A percentile compares a stretch with the other conserved stretches of the same genome.
Conservation (phyloP, 1,284 basidiomycete genomes). For the Rhodotorula mucilaginosa region DNA sequence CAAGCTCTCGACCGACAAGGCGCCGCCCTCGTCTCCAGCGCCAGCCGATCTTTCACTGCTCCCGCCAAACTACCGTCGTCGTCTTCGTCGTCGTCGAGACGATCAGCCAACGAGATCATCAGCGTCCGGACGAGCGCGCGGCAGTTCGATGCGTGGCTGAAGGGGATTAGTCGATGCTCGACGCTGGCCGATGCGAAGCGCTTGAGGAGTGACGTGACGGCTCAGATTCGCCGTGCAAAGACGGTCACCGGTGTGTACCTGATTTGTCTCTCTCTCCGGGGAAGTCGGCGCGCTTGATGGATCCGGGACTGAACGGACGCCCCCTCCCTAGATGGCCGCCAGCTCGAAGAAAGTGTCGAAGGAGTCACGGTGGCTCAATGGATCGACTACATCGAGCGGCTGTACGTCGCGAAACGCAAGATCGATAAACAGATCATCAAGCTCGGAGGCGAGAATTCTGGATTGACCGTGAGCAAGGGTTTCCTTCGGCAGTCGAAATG, state of each 20-base stretch:
- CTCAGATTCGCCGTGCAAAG: slow-evolving; percentile 78
- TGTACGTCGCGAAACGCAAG: slow-evolving; percentile 80
- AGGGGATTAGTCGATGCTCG: slow-evolving; percentile 74
- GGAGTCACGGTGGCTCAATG: slow-evolving; percentile 54
- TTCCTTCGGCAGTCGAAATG: background rate
- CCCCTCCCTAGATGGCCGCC: slow-evolving; percentile 9
- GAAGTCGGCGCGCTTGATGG: background rate
- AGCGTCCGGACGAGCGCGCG: slow-evolving; percentile 52
- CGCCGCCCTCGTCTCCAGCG: background rate
- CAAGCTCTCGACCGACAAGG: slow-evolving; percentile 51
- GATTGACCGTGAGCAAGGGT: background rate
- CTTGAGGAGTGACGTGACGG: slow-evolving; percentile 82
- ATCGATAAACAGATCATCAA: slow-evolving; percentile 79
- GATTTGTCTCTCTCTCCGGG: background rate
- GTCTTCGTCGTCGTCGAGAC: background rate
- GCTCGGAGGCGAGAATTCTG: slow-evolving; percentile 60
- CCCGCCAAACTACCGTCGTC: background rate
- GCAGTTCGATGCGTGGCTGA: slow-evolving; percentile 84
- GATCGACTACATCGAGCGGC: slow-evolving; percentile 78
- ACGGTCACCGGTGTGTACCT: slow-evolving; percentile 50
- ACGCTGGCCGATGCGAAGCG: slow-evolving; percentile 82
- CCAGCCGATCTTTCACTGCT: background rate
- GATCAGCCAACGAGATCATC: slow-evolving; percentile 39
- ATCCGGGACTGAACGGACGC: background rate
- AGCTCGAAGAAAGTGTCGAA: slow-evolving; percentile 68